A percentile compares a stretch with the other conserved stretches of the same genome.
Conservation (phyloP, 2,329 filamentous ascomycete species). For the Metarhizium anisopliae region DNA sequence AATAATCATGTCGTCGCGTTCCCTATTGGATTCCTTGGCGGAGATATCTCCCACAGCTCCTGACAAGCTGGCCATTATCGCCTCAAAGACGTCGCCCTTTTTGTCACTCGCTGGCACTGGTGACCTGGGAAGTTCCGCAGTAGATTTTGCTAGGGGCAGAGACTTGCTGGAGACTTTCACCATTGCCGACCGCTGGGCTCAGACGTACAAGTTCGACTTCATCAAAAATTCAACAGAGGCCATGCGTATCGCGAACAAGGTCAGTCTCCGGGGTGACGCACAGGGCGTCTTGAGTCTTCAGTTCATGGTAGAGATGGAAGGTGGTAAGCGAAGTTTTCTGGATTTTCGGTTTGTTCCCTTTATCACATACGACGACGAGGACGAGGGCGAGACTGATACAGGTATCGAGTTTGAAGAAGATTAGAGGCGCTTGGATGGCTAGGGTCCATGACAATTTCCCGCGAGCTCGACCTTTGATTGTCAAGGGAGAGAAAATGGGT, state of each 20-base stretch:
- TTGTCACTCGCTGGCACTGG: slow-evolving; percentile 61
- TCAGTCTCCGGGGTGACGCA: slow-evolving; percentile 78
- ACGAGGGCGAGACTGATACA: slow-evolving; percentile 17
- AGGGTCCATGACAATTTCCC: neutral
- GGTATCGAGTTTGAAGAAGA: slow-evolving; percentile 5
- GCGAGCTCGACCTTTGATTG: neutral
- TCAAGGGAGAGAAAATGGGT: neutral
- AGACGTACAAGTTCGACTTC: slow-evolving; percentile 80
- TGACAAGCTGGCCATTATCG: slow-evolving; percentile 59
- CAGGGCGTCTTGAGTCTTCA: slow-evolving; percentile 91
- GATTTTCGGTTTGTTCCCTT: slow-evolving; percentile 78
- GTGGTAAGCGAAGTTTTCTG: slow-evolving; percentile 60
- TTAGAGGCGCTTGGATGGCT: neutral
- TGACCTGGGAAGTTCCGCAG: slow-evolving; percentile 51
- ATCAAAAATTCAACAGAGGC: slow-evolving; percentile 79
- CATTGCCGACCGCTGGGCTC: slow-evolving; percentile 49
- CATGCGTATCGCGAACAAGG: slow-evolving; percentile 90
- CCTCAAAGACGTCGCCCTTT: slow-evolving; percentile 55
- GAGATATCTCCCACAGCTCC: slow-evolving; percentile 67
- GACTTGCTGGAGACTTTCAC: slow-evolving; percentile 68
- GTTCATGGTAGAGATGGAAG: slow-evolving; percentile 88
- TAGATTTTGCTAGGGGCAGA: slow-evolving; percentile 56
- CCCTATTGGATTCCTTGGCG: slow-evolving; percentile 61
- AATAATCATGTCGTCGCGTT: slow-evolving; percentile 80
- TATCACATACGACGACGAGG: slow-evolving; percentile 46